Percentiles rank a stretch among this genome's conserved stretches.
These are phyloP conservation scores for Aspergillus japonicus DNA, from an alignment of 2,329 filamentous ascomycete species.

Conservation along the genomic window DNA sequence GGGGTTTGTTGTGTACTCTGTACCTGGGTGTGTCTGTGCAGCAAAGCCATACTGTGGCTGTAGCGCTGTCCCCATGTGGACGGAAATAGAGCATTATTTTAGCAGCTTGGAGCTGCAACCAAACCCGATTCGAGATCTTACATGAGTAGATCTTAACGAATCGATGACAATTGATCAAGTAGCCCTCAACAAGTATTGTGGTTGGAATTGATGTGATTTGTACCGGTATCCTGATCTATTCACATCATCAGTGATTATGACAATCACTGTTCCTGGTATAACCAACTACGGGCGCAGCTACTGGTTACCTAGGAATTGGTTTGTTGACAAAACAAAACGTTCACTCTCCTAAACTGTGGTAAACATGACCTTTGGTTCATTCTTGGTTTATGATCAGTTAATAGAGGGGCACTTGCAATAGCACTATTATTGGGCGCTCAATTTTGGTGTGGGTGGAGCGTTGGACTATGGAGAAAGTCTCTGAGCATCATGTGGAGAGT, in stretches of 20 bases:
- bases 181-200: no score
- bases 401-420: background rate
- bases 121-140: constrained; percentile 1
- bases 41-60: constrained; percentile 4
- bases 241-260: background rate
- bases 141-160: background rate
- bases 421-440: background rate
- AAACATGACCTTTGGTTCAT: background rate
- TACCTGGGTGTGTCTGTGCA: background rate
- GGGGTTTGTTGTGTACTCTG: background rate
- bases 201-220: no score
- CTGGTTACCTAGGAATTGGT: background rate
- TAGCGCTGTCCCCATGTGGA: constrained; percentile 9
- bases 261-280: background rate
- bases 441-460: background rate
- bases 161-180: background rate
- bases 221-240: background rate
- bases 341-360: background rate
- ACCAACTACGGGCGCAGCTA: background rate
- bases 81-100: constrained; percentile 2
- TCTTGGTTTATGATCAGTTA: background rate
- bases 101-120: constrained; percentile 1
- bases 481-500: constrained; percentile 11
- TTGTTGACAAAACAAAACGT: background rate
- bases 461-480: constrained; percentile 1